Evolutionary conservation across 2,329 filamentous ascomycete genomes (phyloP).

Genomic region (Neurospora crassa): DNA sequence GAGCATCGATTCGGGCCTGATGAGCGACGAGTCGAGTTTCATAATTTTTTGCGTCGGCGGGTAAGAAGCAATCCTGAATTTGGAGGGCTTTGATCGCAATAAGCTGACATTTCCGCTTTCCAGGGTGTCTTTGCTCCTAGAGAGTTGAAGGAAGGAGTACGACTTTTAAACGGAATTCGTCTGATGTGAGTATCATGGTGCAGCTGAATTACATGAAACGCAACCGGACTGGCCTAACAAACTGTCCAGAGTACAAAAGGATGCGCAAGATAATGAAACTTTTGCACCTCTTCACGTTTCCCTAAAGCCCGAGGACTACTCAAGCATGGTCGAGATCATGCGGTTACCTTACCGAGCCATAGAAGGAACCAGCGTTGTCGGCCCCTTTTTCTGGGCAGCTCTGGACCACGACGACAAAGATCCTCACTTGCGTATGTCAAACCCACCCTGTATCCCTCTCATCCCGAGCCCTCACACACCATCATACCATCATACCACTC

Average conservation of each 20-base stretch:
- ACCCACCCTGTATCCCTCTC: not conserved
- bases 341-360: slow-evolving; percentile 47
- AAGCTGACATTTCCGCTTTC: not conserved
- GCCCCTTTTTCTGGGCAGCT: slow-evolving; percentile 53
- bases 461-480: not conserved
- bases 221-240: slow-evolving; percentile 7
- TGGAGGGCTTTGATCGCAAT: not conserved
- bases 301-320: slow-evolving; percentile 39
- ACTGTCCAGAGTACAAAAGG: slow-evolving; percentile 40
- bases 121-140: slow-evolving; percentile 45
- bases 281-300: slow-evolving; percentile 48
- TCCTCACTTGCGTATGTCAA: slow-evolving; percentile 43
- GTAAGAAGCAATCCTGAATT: slow-evolving; percentile 27
- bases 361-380: slow-evolving; percentile 49
- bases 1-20: slow-evolving; percentile 41
- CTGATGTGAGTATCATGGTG: slow-evolving; percentile 37
- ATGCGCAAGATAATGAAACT: slow-evolving; percentile 47
- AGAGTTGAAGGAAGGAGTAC: slow-evolving; percentile 32
- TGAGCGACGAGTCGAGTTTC: slow-evolving; percentile 49
- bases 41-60: slow-evolving; percentile 42
- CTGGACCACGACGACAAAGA: slow-evolving; percentile 47
- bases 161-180: slow-evolving; percentile 40
- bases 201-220: slow-evolving; percentile 1
- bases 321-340: slow-evolving; percentile 44
- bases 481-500: not conserved